These are phyloP conservation scores for Salvia hispanica DNA, from an alignment of 257 asterid genomes.

Conservation along the genomic window DNA sequence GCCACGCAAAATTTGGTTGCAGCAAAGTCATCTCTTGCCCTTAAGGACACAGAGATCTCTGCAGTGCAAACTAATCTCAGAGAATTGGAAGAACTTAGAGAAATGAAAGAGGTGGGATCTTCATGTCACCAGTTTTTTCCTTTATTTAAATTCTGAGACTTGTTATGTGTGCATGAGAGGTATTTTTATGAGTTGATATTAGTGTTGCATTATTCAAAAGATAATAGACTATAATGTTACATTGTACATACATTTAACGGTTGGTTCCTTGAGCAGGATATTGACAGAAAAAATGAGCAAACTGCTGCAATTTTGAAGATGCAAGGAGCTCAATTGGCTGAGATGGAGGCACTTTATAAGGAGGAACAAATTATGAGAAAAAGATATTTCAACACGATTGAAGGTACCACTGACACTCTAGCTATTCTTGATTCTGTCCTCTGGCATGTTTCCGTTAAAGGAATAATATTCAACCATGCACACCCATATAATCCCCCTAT, in stretches of 20 bases:
- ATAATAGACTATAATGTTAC: neutral
- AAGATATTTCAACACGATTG: conserved; percentile 87
- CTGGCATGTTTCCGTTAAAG: neutral
- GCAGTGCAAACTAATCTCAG: conserved; percentile 70
- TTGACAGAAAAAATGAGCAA: conserved; percentile 94
- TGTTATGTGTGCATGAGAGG: neutral
- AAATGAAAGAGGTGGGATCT: conserved; percentile 86
- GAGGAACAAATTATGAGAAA: conserved; percentile 93
- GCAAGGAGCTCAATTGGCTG: conserved; percentile 97
- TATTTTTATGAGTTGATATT: neutral
- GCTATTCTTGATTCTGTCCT: neutral
- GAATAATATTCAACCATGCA: neutral
- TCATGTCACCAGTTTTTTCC: conserved; percentile 3
- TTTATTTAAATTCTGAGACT: conserved; percentile 15
- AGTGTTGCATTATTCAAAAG: neutral
- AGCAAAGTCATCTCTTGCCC: conserved; percentile 57
- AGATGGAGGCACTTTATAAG: conserved; percentile 88
- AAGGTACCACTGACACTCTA: conserved; percentile 52
- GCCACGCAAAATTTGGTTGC: conserved; percentile 48
- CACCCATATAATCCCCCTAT: neutral
- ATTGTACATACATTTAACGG: conserved; percentile 28
- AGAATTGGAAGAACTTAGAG: conserved; percentile 92
- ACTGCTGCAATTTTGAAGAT: conserved; percentile 90
- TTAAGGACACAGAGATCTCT: conserved; percentile 65
- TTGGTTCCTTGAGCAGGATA: conserved; percentile 54